Base-by-base conservation (phyloP, 345 rosid genomes). In the Sonneratia alba region DNA sequence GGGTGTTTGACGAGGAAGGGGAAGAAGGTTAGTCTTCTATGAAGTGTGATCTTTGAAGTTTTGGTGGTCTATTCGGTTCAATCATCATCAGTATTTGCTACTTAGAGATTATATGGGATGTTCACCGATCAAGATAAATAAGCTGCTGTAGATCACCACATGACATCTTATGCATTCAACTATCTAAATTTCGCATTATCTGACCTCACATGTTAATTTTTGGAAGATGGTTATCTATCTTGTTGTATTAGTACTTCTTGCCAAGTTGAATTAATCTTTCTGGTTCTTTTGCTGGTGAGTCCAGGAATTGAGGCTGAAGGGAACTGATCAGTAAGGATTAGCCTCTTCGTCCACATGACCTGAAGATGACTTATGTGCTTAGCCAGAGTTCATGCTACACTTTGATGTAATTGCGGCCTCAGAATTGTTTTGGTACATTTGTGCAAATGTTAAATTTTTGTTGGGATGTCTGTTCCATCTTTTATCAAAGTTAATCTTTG, bases 11-110 rank as follows among this genome's bases (percentile, higher is more conserved):
- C 12, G 84, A 67, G 36, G 85, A 68, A 16, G 86, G 66, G 0
- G 87, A 66, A 69, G 83, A 64, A 81, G 93, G 91, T 83, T 79
- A 83, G 87, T 72, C 70, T 32, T 70, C 70, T 7, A 11, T 67
- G 21, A 49, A 56, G 27, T 47, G 12, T 70, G n/a, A 34, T 18
- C 57, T 53, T 16, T 53, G 22, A 53, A 53, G 3, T 18, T 53
- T 53, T 18, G 5, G 57, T 62, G 34, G 67, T 21, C 7, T 0
- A 38, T 27, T 63, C 24, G 9, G 59, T 53, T 49, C 56, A 13
- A 14, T 18, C 22, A 53, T 53, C 22, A 4, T 47, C 51, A 47
- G 51, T 3, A 18, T 65, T 19, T 34, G 42, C 68, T 65, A 36
- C 68, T 14, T 65, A 13, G 59, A 21, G 22, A 53, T 53, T 53